phyloP scores from a whole-genome alignment of 352 stramenopile genomes.

The Globisporangium cylindrosporum region DNA sequence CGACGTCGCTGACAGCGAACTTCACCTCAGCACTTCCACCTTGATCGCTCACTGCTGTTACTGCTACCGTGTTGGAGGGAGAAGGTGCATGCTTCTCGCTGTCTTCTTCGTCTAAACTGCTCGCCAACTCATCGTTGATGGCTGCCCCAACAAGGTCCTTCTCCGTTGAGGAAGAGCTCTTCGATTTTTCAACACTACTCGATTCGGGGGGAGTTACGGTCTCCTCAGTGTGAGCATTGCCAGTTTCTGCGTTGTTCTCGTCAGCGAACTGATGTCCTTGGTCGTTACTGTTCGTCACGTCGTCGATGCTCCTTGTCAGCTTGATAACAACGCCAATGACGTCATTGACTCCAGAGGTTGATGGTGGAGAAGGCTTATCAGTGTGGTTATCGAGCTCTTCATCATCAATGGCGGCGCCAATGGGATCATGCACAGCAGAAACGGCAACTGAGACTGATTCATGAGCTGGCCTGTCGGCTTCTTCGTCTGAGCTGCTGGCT shows the following conservation, averaged over 20 bases:
- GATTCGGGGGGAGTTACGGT: neutral
- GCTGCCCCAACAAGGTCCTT: constrained; percentile 26
- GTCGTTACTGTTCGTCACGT: neutral
- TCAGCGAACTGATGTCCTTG: neutral
- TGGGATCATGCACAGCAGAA: constrained; percentile 18
- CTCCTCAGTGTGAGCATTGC: neutral
- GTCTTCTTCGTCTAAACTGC: constrained; percentile 27
- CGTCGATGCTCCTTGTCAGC: neutral
- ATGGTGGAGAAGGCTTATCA: neutral
- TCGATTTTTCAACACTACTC: neutral
- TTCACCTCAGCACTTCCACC: neutral
- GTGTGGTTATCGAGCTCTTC: constrained; percentile 3
- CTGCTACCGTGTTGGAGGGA: neutral
- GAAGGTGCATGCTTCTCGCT: constrained; percentile 4
- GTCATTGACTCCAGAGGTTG: neutral
- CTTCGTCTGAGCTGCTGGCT: neutral
- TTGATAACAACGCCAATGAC: neutral
- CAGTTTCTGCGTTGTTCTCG: neutral
- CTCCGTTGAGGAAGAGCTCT: constrained; percentile 11
- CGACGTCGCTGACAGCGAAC: neutral
- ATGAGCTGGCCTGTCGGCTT: neutral
- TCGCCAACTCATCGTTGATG: constrained; percentile 37
- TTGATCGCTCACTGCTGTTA: neutral
- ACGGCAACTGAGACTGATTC: neutral
- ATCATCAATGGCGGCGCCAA: constrained; percentile 39